Base-by-base conservation (phyloP, 192 early-diverging fungal genomes). In the Backusella luteola region DNA sequence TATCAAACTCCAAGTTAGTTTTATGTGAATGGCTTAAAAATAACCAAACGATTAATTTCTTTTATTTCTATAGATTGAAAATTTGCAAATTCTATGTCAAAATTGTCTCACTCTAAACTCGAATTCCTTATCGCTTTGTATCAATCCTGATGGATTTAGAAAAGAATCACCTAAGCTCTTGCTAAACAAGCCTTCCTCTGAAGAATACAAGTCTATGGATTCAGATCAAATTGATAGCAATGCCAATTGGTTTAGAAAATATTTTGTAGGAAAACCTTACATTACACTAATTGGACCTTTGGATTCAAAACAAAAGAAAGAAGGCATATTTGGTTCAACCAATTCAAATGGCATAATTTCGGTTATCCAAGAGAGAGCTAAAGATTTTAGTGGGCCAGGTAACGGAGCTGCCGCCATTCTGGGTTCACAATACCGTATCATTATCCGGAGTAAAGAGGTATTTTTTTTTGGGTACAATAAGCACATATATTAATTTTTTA, bases 391-490 rank as follows among this genome's bases (percentile, higher is more conserved):
- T 78, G 72, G 49, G 32, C 70, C 77, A 26, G 71, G 66, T 26
- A 73, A 66, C 72, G 71, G 44, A 29, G 77, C 70, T 17, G 66
- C 77, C 21, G 41, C 71, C 21, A 32, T 77, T 19, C 34, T 76
- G 4, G 73, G 74, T 6, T 67, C 71, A 34, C 77, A 79, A 70
- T 83, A 74, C 44, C 77, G 81, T 12, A 68, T 83, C 23, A 79
- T 79, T n/a, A 78, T 79, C 34, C 74, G 81, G 34, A 77, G 59
- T 11, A 77, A 70, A 69, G 73, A 77, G 49, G 80, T 81, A 77
- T 23, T 59, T 21, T 66, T 67, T 32, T 53, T 34, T 38, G 35
- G 59, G 7, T 44, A 44, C 17, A 14, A 44, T 44, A 44, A 44
- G 42, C 12, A 44, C 12, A 52, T 4, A 21, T 3, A 52, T 56